These are phyloP conservation scores for Fallopia convolvulus DNA, from an alignment of 148 eudicot genomes.

Conservation along the genomic window DNA sequence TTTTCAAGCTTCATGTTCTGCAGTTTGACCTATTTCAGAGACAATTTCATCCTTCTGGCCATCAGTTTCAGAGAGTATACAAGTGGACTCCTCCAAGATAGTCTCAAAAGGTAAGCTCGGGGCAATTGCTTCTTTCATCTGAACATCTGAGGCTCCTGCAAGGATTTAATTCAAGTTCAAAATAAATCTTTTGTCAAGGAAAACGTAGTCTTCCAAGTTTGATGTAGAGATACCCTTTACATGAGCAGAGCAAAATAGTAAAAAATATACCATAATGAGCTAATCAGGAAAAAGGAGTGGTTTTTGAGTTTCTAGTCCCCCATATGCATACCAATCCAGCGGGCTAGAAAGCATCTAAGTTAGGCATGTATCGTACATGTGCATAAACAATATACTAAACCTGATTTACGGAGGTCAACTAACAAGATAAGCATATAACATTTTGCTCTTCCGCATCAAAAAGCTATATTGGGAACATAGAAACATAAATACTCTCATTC, in stretches of 20 bases:
- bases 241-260: too few species aligned
- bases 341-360: neutral
- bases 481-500: too few species aligned
- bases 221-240: too few species aligned
- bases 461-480: too few species aligned
- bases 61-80: neutral
- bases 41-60: neutral
- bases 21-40: neutral
- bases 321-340: neutral
- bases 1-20: neutral
- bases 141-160: neutral
- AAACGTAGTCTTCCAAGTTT: too few species aligned
- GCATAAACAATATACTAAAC: neutral
- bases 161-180: neutral
- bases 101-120: neutral
- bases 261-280: too few species aligned
- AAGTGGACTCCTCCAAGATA: neutral
- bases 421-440: too few species aligned
- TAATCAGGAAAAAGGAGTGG: neutral
- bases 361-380: neutral
- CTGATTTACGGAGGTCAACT: neutral
- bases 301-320: neutral
- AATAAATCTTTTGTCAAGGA: too few species aligned
- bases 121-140: neutral
- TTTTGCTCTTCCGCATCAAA: too few species aligned